Percentiles rank a stretch among this genome's conserved stretches.
phyloP scores from a whole-genome alignment of 1,284 basidiomycete genomes.

The Sporisorium reilianum region DNA sequence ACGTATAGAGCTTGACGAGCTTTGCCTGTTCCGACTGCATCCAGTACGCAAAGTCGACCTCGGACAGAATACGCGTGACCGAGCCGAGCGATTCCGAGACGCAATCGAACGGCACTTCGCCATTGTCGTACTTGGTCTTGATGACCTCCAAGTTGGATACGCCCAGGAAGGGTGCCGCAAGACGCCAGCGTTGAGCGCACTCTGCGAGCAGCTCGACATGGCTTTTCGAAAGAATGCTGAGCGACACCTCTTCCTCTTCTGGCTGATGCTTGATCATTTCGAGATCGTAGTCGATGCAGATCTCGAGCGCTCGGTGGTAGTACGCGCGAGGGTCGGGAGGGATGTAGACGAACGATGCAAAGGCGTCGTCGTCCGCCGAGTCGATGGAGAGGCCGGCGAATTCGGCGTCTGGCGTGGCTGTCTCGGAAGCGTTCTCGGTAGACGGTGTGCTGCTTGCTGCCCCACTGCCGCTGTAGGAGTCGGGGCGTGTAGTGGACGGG shows the following conservation, averaged over 20 bases:
- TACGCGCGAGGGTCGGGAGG: slow-evolving; percentile 87
- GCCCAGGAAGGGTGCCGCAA: slow-evolving; percentile 81
- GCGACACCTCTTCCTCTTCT: slow-evolving; percentile 94
- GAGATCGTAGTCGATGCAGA: slow-evolving; percentile 86
- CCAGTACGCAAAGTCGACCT: slow-evolving; percentile 77
- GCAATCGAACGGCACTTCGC: slow-evolving; percentile 92
- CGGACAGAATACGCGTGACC: slow-evolving; percentile 78
- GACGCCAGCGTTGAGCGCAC: slow-evolving; percentile 89
- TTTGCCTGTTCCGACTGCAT: slow-evolving; percentile 80
- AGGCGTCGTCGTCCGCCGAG: slow-evolving; percentile 51
- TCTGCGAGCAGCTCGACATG: slow-evolving; percentile 88
- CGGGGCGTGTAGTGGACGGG: slow-evolving; percentile 17
- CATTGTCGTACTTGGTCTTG: slow-evolving; percentile 85
- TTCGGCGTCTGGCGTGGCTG: slow-evolving; percentile 38
- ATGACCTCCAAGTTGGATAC: slow-evolving; percentile 88
- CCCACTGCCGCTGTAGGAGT: slow-evolving; percentile 19
- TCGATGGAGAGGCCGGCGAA: slow-evolving; percentile 27
- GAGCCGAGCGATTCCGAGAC: slow-evolving; percentile 83
- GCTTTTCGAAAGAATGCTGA: slow-evolving; percentile 86
- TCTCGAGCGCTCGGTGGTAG: slow-evolving; percentile 85
- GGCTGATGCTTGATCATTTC: slow-evolving; percentile 90
- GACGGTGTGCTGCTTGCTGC: slow-evolving; percentile 14
- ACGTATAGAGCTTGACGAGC: slow-evolving; percentile 48
- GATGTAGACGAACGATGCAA: slow-evolving; percentile 79
- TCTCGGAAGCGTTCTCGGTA: slow-evolving; percentile 15